Base-by-base conservation (phyloP, 2,329 filamentous ascomycete species). In the Botrytis squamosa region DNA sequence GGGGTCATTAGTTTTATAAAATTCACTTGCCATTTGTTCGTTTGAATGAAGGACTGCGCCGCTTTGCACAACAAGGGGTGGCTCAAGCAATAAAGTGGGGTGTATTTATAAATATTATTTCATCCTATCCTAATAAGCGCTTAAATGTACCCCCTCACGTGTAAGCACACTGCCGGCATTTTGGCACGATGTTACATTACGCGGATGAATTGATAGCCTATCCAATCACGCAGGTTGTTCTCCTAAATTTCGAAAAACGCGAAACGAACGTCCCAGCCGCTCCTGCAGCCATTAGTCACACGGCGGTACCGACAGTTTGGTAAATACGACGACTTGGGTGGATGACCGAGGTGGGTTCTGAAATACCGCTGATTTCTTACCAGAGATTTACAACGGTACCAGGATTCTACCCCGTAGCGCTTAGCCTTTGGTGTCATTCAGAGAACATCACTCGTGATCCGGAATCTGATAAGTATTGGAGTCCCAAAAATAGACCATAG, bases 241-340 rank as follows among this genome's bases (percentile, higher is more conserved):
- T 60, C 22, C 33, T 14, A 22, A 60, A 29, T 29, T 7, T 38
- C 33, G 22, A 38, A 25, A 38, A 60, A 25, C 20, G 9, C 57
- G 20, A 60, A 38, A 60, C 18, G 22, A 60, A 38, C 33, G 3
- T 12, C 33, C 36, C 3, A 22, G 29, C 10, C 57, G 57, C 33
- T 60, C 57, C 29, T 60, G 33, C 36, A 63, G 16, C 36, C 36
- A 40, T 14, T n/a, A 40, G 60, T 63, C 60, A 63, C 59, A 62
- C 12, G 36, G 60, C 22, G 60, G 59, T 63, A 63, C 60, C 60
- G 60, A 38, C n/a, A 63, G 22, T 40, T n/a, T 63, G 60, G 60
- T 40, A 40, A 18, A 63, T 63, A 40, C 33, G 60, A 63, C 2
- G 9, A 60, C 33, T 7, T 16, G 5, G 49, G 12, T 55, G 25